Evolutionary conservation across 2,329 filamentous ascomycete species (phyloP).

Genomic region (Cercospora janseana): DNA sequence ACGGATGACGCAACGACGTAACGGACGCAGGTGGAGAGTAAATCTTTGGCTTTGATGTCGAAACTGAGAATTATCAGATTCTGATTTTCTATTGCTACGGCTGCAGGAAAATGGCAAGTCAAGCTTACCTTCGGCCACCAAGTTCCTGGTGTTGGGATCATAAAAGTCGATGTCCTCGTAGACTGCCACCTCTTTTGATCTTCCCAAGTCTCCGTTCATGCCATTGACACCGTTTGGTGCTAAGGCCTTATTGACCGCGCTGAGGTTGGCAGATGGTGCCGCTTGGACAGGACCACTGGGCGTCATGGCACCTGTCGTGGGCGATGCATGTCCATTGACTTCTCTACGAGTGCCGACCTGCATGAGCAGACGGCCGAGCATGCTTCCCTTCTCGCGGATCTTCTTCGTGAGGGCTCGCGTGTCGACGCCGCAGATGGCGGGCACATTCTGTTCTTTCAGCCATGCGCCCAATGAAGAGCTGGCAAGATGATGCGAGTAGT

Average conservation of each 20-base stretch:
- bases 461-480: constrained; percentile 86
- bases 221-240: constrained; percentile 32
- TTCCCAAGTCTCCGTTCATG: constrained; percentile 34
- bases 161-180: constrained; percentile 86
- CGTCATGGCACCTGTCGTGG: constrained; percentile 30
- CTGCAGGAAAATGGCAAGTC: constrained; percentile 29
- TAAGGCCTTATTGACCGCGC: constrained; percentile 30
- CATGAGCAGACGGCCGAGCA: constrained; percentile 86
- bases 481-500: constrained; percentile 92
- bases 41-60: constrained; percentile 79
- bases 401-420: constrained; percentile 91
- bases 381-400: constrained; percentile 90
- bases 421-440: constrained; percentile 92
- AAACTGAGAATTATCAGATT: constrained; percentile 62
- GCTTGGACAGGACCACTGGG: constrained; percentile 39
- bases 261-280: constrained; percentile 39
- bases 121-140: constrained; percentile 85
- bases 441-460: constrained; percentile 93
- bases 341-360: constrained; percentile 54
- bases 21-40: constrained; percentile 69
- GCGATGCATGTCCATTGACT: constrained; percentile 35
- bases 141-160: constrained; percentile 87
- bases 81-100: constrained; percentile 23
- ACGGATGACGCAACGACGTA: constrained; percentile 77
- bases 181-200: constrained; percentile 36